Evolutionary conservation across 108 stramenopile species (phyloP).

Genomic region (Fragilariopsis cylindrus): DNA sequence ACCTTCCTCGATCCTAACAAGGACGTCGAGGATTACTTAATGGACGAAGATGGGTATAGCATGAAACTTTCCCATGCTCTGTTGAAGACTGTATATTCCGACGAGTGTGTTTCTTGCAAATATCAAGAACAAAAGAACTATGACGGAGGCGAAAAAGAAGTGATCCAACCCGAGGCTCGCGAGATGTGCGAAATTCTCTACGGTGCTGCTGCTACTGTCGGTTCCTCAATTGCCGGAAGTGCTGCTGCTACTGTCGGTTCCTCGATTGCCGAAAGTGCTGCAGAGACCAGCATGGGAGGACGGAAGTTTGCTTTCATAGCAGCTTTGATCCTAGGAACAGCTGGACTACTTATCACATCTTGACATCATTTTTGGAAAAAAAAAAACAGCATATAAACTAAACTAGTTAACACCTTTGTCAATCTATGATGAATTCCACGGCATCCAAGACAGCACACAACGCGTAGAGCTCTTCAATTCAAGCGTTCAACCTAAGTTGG

Average conservation of each 20-base stretch:
- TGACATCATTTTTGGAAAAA: too few species aligned
- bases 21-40: conserved; percentile 73
- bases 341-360: conserved; percentile 37
- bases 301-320: conserved; percentile 76
- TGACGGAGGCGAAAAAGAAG: conserved; percentile 24
- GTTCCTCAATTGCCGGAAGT: conserved; percentile 49
- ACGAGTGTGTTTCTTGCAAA: conserved; percentile 67
- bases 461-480: too few species aligned
- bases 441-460: too few species aligned
- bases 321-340: conserved; percentile 76
- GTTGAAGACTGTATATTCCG: conserved; percentile 71
- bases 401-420: too few species aligned
- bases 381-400: too few species aligned
- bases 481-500: too few species aligned
- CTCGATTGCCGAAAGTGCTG: conserved; percentile 38
- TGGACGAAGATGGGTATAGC: conserved; percentile 41
- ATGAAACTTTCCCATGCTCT: conserved; percentile 79
- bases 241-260: conserved; percentile 43
- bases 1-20: conserved; percentile 45
- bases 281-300: conserved; percentile 53
- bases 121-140: conserved; percentile 27
- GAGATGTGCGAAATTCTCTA: conserved; percentile 76
- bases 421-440: too few species aligned
- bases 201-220: conserved; percentile 76
- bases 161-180: conserved; percentile 38